Percentiles rank a stretch among this genome's conserved stretches.
These are phyloP conservation scores for Penicillium olsonii DNA, from an alignment of 2,329 filamentous ascomycete genomes.

Conservation along the genomic window DNA sequence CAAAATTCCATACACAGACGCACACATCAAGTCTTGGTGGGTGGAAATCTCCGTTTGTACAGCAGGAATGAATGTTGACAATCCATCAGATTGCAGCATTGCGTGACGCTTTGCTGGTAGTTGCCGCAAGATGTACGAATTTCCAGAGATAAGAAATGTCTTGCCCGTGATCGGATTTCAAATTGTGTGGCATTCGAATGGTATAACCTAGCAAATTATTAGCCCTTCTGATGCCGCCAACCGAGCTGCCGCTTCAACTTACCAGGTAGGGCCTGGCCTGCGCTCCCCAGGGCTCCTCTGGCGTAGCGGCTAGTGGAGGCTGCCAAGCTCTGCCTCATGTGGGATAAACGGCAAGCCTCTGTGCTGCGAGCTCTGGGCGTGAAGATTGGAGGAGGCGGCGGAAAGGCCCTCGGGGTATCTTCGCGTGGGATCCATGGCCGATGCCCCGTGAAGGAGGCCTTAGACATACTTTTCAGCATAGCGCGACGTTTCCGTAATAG, in stretches of 20 bases:
- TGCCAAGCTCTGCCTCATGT: background rate
- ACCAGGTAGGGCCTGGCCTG: background rate
- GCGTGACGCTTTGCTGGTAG: background rate
- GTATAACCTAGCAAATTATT: background rate
- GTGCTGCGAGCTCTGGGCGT: background rate
- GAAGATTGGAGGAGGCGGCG: background rate
- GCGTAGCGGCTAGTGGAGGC: background rate
- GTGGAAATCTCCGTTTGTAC: background rate
- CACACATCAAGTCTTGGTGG: too few relatives aligned
- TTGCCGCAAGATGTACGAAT: background rate
- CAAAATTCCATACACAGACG: too few relatives aligned
- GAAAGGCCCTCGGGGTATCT: background rate
- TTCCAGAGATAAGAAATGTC: background rate
- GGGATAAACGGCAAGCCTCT: background rate
- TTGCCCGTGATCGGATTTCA: background rate
- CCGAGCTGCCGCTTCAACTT: background rate
- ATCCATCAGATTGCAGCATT: background rate
- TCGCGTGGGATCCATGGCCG: background rate
- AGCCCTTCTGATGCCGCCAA: background rate
- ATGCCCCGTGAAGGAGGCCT: background rate
- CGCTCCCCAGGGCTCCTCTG: background rate
- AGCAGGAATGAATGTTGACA: background rate
- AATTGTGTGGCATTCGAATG: background rate
- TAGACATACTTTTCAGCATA: background rate
- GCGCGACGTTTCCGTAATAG: background rate